Base-by-base conservation (phyloP, 257 asterid genomes). In the Solanum sejunctum region DNA sequence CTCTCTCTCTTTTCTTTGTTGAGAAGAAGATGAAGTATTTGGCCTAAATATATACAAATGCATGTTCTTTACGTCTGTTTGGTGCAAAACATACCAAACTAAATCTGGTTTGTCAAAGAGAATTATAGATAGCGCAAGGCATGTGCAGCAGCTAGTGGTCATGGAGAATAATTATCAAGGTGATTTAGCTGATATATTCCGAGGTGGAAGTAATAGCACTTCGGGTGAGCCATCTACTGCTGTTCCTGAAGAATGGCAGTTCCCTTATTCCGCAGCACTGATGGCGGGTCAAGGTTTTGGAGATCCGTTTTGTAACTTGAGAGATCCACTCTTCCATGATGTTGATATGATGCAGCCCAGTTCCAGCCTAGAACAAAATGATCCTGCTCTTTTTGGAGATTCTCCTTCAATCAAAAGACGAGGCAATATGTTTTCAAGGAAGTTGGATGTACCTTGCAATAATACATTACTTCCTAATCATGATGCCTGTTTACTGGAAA, bases 101-200 rank as follows among this genome's bases (percentile, higher is more conserved):
- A 10, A 72, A 41, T 81, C 32, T 41, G 8, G 8, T 41, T 41
- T 7, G 8, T 41, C 45, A 56, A 56, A 57, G 49, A 28, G 84
- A 80, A 5, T 52, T 51, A 26, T 9, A 57, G 10, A 43, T 20
- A 57, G 54, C n/a, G 21, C n/a, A 56, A 66, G 54, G 55, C 73
- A 84, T 91, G 94, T 90, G 96, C 84, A 91, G 91, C 49, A 32
- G 36, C 36, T 32, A 32, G 41, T 36, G 41, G 84, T 57, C 39
- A 95, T 93, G 98, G 96, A 92, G 32, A 88, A 91, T 20, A 90
- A 91, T 36, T 91, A 85, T 66, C 93, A 89, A 67, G 99, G 99
- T 18, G 98, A 96, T 84, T 89, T 96, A 88, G 90, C 94, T 28
- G 99, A 96, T 87, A 92, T 96, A 80, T 17, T 96, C 70, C 87